These are phyloP conservation scores for Apiospora pterosperma DNA, from an alignment of 2,329 filamentous ascomycete species.

Conservation along the genomic window DNA sequence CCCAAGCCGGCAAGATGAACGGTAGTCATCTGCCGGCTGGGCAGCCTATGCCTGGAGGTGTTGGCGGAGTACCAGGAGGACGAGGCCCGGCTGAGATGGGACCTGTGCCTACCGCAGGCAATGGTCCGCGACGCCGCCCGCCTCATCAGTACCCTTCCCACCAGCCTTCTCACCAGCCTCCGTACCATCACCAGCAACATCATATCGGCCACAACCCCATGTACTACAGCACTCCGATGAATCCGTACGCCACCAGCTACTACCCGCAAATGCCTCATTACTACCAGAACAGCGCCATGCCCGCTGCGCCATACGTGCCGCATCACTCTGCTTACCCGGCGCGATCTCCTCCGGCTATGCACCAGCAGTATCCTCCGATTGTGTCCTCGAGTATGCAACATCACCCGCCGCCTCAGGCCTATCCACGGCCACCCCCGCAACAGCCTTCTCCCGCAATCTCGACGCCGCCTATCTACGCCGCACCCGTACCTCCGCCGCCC, in stretches of 20 bases:
- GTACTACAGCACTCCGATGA: constrained; percentile 47
- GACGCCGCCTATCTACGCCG: constrained; percentile 45
- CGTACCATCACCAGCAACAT: constrained; percentile 37
- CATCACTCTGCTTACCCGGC: constrained; percentile 2
- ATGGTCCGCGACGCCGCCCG: constrained; percentile 16
- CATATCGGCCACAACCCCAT: constrained; percentile 39
- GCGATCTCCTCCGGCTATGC: constrained; percentile 29
- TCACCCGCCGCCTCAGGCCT: constrained; percentile 37
- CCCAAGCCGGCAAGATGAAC: constrained; percentile 75
- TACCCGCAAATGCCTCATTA: constrained; percentile 58
- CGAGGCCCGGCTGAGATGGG: constrained; percentile 27
- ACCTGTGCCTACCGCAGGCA: constrained; percentile 22
- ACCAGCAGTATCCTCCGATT: constrained; percentile 54
- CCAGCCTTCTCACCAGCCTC: constrained; percentile 34
- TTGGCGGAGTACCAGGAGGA: constrained; percentile 20
- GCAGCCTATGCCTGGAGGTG: constrained; percentile 54
- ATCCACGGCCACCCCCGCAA: constrained; percentile 38
- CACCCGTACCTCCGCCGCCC: constrained; percentile 38
- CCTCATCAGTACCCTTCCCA: constrained; percentile 33
- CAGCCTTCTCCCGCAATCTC: constrained; percentile 51
- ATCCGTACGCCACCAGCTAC: constrained; percentile 46
- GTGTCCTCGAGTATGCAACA: constrained; percentile 34
- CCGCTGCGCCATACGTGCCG: constrained; percentile 36
- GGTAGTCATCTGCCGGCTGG: constrained; percentile 74
- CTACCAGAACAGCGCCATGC: constrained; percentile 51